These are phyloP conservation scores for Vigna mungo DNA, from an alignment of 306 rosid species.

Conservation along the genomic window DNA sequence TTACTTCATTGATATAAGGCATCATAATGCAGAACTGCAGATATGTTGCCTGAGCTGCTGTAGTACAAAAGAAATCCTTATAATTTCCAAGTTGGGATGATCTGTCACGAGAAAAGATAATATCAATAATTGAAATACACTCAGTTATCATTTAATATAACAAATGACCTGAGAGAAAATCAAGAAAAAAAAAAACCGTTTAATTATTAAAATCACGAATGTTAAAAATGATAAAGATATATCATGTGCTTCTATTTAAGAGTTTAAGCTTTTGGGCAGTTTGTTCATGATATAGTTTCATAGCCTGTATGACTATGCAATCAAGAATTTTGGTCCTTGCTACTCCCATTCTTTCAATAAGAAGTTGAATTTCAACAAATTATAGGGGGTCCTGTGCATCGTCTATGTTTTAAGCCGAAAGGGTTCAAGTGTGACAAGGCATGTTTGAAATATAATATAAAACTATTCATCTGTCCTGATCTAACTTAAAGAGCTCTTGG, in stretches of 20 bases:
- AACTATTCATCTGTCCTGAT: neutral
- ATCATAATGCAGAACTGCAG: constrained; percentile 85
- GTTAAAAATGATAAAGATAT: neutral
- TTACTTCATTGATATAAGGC: constrained; percentile 82
- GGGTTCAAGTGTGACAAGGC: neutral
- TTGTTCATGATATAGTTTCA: constrained; percentile 1
- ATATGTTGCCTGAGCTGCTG: constrained; percentile 72
- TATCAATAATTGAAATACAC: constrained; percentile 21
- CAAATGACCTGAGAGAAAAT: constrained; percentile 14
- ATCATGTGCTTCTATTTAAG: neutral
- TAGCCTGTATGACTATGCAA: neutral
- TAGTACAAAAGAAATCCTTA: constrained; percentile 60
- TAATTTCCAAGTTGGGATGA: constrained; percentile 74
- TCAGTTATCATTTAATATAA: constrained; percentile 9
- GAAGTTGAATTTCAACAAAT: constrained; percentile 11
- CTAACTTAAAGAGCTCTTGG: neutral
- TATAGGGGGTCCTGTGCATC: neutral
- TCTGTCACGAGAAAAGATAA: constrained; percentile 55
- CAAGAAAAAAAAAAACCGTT: neutral
- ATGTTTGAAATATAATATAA: neutral
- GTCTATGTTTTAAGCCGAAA: neutral
- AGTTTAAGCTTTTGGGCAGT: neutral
- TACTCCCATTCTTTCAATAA: neutral
- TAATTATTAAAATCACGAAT: constrained; percentile 26
- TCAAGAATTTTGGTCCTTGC: neutral